Conservation (phyloP, 805 yeast species). For the Saturnispora quitensis region DNA sequence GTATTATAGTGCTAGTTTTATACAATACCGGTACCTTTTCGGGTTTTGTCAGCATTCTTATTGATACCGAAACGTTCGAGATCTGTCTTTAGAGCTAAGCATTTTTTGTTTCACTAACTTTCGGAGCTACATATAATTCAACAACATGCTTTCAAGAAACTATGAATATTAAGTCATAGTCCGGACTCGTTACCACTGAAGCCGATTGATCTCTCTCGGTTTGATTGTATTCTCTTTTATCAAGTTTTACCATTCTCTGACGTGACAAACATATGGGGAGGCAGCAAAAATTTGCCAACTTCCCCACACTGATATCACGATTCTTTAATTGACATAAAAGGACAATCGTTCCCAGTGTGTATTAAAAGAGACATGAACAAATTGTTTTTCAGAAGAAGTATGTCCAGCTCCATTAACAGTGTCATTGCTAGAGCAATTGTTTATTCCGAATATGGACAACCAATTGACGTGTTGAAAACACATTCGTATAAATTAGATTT, state of each 20-base stretch:
- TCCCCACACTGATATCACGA: neutral
- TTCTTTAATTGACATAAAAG: neutral
- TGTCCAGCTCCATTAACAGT: slow-evolving; percentile 9
- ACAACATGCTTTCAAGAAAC: neutral
- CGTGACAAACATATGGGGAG: neutral
- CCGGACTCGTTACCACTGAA: neutral
- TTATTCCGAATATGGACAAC: slow-evolving; percentile 62
- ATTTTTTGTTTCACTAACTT: neutral
- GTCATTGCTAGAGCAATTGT: slow-evolving; percentile 50
- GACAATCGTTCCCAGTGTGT: neutral
- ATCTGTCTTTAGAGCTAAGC: neutral
- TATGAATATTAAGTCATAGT: too few species aligned
- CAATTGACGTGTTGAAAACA: slow-evolving; percentile 43
- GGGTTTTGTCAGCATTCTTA: too few species aligned
- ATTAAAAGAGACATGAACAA: neutral
- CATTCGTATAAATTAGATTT: slow-evolving; percentile 41
- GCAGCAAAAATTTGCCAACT: neutral
- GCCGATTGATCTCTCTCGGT: neutral
- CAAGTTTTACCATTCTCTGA: too few species aligned
- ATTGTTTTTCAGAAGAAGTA: slow-evolving; percentile 6
- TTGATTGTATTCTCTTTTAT: too few species aligned
- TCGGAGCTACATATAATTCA: neutral
- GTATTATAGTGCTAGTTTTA: too few species aligned
- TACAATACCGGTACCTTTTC: too few species aligned
- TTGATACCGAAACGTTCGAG: neutral